Conservation (phyloP, 2,329 filamentous ascomycete species). For the Ramularia endophylla region DNA sequence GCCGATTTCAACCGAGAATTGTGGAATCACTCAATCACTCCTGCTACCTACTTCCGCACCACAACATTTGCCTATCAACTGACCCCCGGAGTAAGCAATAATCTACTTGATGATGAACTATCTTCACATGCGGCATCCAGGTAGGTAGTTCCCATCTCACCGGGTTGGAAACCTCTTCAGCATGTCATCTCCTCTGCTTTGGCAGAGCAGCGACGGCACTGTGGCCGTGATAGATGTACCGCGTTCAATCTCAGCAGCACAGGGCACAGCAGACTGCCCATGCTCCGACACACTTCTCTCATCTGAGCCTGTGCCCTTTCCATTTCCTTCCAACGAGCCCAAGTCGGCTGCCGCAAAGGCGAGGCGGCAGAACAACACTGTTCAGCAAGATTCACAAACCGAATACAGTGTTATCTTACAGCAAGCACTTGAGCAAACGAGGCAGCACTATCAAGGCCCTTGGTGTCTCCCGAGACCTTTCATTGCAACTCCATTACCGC, state of each 20-base stretch:
- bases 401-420: constrained; percentile 35
- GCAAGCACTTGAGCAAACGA: constrained; percentile 35
- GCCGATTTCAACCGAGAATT: too few relatives aligned
- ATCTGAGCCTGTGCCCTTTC: constrained; percentile 37
- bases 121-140: not conserved
- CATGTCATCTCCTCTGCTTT: constrained; percentile 43
- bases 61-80: too few relatives aligned
- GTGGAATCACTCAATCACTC: too few relatives aligned
- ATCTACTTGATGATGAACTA: too few relatives aligned
- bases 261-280: constrained; percentile 42
- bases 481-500: not conserved
- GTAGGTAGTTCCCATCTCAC: not conserved
- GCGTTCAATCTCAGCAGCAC: constrained; percentile 60
- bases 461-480: constrained; percentile 33
- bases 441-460: constrained; percentile 8
- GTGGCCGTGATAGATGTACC: constrained; percentile 64
- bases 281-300: constrained; percentile 43
- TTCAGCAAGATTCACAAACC: constrained; percentile 30
- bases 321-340: constrained; percentile 53
- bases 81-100: too few relatives aligned
- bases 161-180: not conserved
- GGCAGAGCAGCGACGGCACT: constrained; percentile 44
- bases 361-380: constrained; percentile 31
- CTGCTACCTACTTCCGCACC: too few relatives aligned
- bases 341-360: constrained; percentile 43